Conservation (phyloP, 345 rosid genomes). For the Leavenworthia alabamica region DNA sequence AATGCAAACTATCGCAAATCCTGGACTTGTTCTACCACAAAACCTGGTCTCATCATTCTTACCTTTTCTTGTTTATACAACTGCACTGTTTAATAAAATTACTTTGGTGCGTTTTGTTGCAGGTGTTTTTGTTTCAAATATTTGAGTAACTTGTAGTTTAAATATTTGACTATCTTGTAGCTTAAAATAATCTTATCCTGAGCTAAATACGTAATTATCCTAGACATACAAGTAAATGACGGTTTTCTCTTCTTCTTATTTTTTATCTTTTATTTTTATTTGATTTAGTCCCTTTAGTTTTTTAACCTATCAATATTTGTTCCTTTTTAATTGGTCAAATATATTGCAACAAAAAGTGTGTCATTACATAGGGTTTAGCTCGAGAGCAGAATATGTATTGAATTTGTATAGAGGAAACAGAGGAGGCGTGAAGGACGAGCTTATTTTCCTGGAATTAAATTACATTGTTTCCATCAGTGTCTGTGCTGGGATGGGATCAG, state of each 20-base stretch:
- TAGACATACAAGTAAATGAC: constrained; percentile 23
- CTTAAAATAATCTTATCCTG: not conserved
- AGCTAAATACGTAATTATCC: constrained; percentile 4
- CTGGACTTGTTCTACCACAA: constrained; percentile 14
- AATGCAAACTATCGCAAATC: constrained; percentile 9
- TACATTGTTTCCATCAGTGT: constrained; percentile 1
- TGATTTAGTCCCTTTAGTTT: not conserved
- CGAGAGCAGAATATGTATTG: not conserved
- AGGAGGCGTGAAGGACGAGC: not conserved
- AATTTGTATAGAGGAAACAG: not conserved
- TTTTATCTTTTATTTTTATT: not conserved
- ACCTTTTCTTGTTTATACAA: not conserved
- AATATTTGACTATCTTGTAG: constrained; percentile 4
- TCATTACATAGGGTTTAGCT: not conserved
- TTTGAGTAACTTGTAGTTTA: too few relatives aligned
- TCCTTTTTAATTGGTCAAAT: not conserved
- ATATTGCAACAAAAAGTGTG: not conserved
- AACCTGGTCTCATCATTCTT: constrained; percentile 10
- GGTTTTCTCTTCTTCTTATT: not conserved
- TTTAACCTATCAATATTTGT: not conserved
- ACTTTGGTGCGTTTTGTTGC: too few relatives aligned
- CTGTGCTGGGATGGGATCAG: not conserved
- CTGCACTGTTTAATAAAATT: too few relatives aligned
- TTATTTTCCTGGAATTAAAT: not conserved
- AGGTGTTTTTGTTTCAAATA: too few relatives aligned